These are phyloP conservation scores for Biscogniauxia marginata DNA, from an alignment of 2,329 filamentous ascomycete genomes.

Conservation along the genomic window DNA sequence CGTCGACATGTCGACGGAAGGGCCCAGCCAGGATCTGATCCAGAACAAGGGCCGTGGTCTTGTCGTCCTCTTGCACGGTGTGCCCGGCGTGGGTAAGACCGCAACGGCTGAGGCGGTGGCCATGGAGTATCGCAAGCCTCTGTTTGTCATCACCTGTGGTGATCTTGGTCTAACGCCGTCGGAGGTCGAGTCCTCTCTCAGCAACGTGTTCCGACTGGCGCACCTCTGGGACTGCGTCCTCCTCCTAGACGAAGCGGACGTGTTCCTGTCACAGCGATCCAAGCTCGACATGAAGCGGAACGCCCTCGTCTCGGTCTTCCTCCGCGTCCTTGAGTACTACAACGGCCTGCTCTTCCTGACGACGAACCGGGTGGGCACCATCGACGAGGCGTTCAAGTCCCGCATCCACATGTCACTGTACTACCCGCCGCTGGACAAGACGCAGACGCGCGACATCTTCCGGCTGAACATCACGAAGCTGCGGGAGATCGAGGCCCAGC, in stretches of 20 bases:
- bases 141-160: constrained; percentile 50
- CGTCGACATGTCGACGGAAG: constrained; percentile 26
- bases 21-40: constrained; percentile 40
- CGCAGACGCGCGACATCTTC: constrained; percentile 42
- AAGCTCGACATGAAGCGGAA: constrained; percentile 36
- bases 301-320: constrained; percentile 37
- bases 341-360: constrained; percentile 42
- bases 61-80: constrained; percentile 45
- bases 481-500: constrained; percentile 36
- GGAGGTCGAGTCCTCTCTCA: constrained; percentile 41
- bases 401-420: constrained; percentile 39
- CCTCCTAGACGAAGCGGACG: constrained; percentile 30
- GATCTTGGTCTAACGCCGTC: constrained; percentile 43
- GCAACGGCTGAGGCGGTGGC: constrained; percentile 45
- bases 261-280: constrained; percentile 30
- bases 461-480: constrained; percentile 39
- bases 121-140: constrained; percentile 41
- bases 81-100: constrained; percentile 50
- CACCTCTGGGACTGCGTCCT: constrained; percentile 34
- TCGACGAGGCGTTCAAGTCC: constrained; percentile 45
- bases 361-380: constrained; percentile 42
- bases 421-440: constrained; percentile 37
- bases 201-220: constrained; percentile 43
- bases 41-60: constrained; percentile 45
- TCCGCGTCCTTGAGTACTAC: constrained; percentile 41